Percentiles rank a stretch among this genome's conserved stretches.
phyloP scores from a whole-genome alignment of 805 yeast species.

The Metschnikowia rubicola region DNA sequence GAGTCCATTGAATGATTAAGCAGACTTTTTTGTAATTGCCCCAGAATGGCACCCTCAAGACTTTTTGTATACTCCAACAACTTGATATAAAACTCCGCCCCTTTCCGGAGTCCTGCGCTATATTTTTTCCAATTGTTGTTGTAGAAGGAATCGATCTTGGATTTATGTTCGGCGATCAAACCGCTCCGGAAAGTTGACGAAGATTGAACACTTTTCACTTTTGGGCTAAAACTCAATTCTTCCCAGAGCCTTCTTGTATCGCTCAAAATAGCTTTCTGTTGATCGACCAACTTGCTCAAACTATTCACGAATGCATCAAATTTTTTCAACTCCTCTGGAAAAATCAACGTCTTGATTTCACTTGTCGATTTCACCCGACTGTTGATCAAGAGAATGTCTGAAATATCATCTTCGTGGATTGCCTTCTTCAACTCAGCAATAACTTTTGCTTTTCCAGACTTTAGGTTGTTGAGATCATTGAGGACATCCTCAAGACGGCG shows the following conservation, averaged over 20 bases:
- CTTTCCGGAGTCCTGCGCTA: slow-evolving; percentile 56
- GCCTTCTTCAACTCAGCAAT: slow-evolving; percentile 63
- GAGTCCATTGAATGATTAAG: slow-evolving; percentile 10
- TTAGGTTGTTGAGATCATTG: slow-evolving; percentile 58
- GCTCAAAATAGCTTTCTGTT: slow-evolving; percentile 52
- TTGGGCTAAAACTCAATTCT: slow-evolving; percentile 23
- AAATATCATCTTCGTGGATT: slow-evolving; percentile 80
- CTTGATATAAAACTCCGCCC: slow-evolving; percentile 59
- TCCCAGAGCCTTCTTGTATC: slow-evolving; percentile 31
- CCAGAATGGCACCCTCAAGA: slow-evolving; percentile 21
- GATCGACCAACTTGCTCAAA: slow-evolving; percentile 62
- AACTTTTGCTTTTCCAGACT: slow-evolving; percentile 59
- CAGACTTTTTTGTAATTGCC: slow-evolving; percentile 15
- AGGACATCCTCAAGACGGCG: slow-evolving; percentile 52
- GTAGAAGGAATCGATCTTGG: slow-evolving; percentile 46
- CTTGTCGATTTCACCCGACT: slow-evolving; percentile 51
- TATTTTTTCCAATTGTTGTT: slow-evolving; percentile 54
- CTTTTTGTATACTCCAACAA: slow-evolving; percentile 34
- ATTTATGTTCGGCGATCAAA: slow-evolving; percentile 29
- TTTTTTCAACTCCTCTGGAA: slow-evolving; percentile 71
- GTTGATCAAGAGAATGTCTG: slow-evolving; percentile 67
- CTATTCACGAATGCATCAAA: slow-evolving; percentile 67
- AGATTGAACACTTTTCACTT: slow-evolving; percentile 39
- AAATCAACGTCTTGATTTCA: slow-evolving; percentile 53
- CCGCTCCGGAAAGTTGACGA: slow-evolving; percentile 39